Evolutionary conservation across 2,329 filamentous ascomycete genomes (phyloP), one percentile per base, ranked within the genome.

Genomic region (Trichoderma citrinoviride): DNA sequence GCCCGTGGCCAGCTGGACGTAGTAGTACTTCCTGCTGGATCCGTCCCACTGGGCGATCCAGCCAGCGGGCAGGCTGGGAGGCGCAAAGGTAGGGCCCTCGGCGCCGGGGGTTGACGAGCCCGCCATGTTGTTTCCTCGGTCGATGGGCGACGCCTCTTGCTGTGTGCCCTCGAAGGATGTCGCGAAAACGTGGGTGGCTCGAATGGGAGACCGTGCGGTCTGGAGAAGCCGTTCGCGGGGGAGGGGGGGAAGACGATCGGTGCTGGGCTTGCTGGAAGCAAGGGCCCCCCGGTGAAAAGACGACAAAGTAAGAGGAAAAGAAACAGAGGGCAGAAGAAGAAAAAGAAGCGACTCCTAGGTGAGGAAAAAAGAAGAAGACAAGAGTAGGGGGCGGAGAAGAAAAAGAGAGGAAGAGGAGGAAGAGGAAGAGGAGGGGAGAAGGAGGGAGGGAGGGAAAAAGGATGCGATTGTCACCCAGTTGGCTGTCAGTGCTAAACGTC

Each of bases 21-120:
- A 90, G 76, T 90, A 90, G 74, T 89, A 90, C 75, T 88, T 88
- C 74, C 81, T 84, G 75, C 82, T 86, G 64, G 81, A 73, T 67
- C 82, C 84, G 73, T 90, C 87, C 87, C 87, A 90, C 77, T 90
- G 87, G 65, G 87, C 86, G 72, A 89, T 89, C 87, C 87, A 90
- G 71, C 87, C 87, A 14, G 85, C 77, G 56, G 87, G 87, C 60
- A 89, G 81, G 53, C 80, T 78, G 54, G 87, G 87, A 68, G 87
- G 87, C 68, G 79, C 82, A 71, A 81, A 86, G 72, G 83, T 83
- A 69, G 85, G 85, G 72, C 85, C 85, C 72, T 85, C 83, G 76
- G 82, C 81, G 76, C 81, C 80, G 68, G 85, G 85, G 69, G 85
- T 86, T 70, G 80, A 79, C 72, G 85, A 81, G 71, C 84, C 85